Conservation (phyloP, 306 rosid species). For the Glycyrrhiza uralensis region DNA sequence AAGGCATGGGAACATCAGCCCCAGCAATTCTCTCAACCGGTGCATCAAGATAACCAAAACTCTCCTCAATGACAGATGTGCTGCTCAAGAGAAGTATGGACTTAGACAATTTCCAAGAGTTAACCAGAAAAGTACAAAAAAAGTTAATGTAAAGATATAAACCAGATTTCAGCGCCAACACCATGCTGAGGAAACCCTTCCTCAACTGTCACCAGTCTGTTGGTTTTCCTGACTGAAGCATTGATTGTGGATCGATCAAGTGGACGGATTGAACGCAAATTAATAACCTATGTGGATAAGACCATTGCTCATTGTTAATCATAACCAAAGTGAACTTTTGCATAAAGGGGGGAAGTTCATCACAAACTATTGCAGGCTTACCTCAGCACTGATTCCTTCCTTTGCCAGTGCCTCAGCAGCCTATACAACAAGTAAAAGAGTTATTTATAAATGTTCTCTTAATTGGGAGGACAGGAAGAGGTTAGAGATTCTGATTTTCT, state of each 20-base stretch:
- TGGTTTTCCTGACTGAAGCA: constrained; percentile 93
- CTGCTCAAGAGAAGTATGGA: constrained; percentile 46
- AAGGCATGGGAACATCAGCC: constrained; percentile 99
- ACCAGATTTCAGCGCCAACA: constrained; percentile 99
- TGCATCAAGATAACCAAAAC: constrained; percentile 96
- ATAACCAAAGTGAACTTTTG: neutral
- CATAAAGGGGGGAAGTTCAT: neutral
- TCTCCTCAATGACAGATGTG: constrained; percentile 88
- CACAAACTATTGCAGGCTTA: constrained; percentile 30
- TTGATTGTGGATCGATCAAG: constrained; percentile 89
- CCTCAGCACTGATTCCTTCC: constrained; percentile 98
- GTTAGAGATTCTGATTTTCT: neutral
- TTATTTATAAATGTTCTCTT: constrained; percentile 16
- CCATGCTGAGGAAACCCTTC: constrained; percentile 99
- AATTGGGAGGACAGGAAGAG: neutral
- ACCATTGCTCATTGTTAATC: constrained; percentile 4
- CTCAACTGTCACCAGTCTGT: constrained; percentile 87
- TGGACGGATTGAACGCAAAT: constrained; percentile 92
- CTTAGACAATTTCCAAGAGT: neutral
- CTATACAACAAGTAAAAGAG: constrained; percentile 46
- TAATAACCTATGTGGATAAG: constrained; percentile 57
- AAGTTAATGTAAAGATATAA: constrained; percentile 21
- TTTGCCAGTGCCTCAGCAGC: constrained; percentile 87
- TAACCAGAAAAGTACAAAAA: constrained; percentile 8
- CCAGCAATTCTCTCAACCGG: constrained; percentile 94